Percentiles rank a stretch among this genome's conserved stretches.
phyloP scores from a whole-genome alignment of 2,329 filamentous ascomycete genomes.

The Epichloe scottii region DNA sequence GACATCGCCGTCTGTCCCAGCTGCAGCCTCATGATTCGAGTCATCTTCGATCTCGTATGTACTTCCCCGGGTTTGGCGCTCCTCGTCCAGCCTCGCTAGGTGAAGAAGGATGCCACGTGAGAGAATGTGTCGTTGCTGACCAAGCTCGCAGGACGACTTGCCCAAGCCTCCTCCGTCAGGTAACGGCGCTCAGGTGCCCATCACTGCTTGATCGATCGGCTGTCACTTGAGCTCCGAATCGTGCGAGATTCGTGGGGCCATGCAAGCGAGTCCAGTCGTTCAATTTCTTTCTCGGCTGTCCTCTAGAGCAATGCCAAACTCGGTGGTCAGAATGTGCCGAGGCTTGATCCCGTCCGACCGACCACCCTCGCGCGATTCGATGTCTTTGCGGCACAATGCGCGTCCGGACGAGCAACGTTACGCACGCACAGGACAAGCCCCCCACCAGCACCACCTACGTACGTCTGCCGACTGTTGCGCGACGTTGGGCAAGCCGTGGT shows the following conservation, averaged over 20 bases:
- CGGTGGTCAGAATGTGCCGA: no score
- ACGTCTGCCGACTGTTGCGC: not conserved
- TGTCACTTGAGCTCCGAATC: no score
- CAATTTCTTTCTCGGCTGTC: no score
- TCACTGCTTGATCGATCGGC: slow-evolving; percentile 23
- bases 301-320: no score
- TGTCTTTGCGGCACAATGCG: not conserved
- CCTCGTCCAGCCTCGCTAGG: not conserved
- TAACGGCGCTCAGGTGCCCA: slow-evolving; percentile 23
- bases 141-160: slow-evolving; percentile 27
- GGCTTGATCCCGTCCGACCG: no score
- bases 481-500: not conserved
- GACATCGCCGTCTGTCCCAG: slow-evolving; percentile 97
- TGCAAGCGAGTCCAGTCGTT: no score
- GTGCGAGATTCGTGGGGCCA: not conserved
- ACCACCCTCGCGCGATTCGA: not conserved
- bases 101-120: not conserved
- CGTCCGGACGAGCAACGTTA: not conserved
- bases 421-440: not conserved
- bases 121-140: not conserved
- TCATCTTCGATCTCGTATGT: slow-evolving; percentile 78
- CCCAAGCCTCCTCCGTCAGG: slow-evolving; percentile 25
- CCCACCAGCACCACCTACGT: not conserved
- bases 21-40: slow-evolving; percentile 90
- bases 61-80: not conserved